Evolutionary conservation across 371 early-diverging fungal species (phyloP).

Genomic region (Apophysomyces trapeziformis): DNA sequence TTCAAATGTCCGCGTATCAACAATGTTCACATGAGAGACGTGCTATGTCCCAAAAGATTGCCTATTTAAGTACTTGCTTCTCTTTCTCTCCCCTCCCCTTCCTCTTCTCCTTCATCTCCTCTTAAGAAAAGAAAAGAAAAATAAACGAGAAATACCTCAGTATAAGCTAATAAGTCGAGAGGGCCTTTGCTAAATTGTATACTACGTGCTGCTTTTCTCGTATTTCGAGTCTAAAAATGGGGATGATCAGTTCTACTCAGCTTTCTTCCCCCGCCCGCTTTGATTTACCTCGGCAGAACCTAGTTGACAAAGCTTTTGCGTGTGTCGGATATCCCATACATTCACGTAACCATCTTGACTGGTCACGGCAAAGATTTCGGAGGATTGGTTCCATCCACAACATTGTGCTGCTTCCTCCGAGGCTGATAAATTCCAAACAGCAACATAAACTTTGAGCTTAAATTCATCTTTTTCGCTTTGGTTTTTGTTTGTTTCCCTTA

Average conservation of each 20-base stretch:
- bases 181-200: constrained; percentile 35
- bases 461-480: not conserved
- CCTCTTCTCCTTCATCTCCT: no score
- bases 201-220: constrained; percentile 25
- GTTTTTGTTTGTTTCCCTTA: constrained; percentile 1
- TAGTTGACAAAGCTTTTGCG: constrained; percentile 52
- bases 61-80: not conserved
- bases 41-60: constrained; percentile 49
- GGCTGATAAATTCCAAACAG: constrained; percentile 15
- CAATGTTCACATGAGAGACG: constrained; percentile 75
- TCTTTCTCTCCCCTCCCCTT: not conserved
- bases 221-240: constrained; percentile 17
- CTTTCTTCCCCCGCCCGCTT: not conserved
- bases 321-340: constrained; percentile 66
- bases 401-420: constrained; percentile 38
- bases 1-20: constrained; percentile 83
- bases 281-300: constrained; percentile 21
- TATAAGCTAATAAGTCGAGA: constrained; percentile 28
- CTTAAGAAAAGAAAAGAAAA: no score
- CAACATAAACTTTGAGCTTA: no score
- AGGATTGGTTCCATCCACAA: constrained; percentile 79
- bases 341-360: constrained; percentile 77
- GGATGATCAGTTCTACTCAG: not conserved
- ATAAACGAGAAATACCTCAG: constrained; percentile 9
- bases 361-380: constrained; percentile 76